phyloP scores from a whole-genome alignment of 176 grass and related monocot genomes.

The Cocos nucifera region DNA sequence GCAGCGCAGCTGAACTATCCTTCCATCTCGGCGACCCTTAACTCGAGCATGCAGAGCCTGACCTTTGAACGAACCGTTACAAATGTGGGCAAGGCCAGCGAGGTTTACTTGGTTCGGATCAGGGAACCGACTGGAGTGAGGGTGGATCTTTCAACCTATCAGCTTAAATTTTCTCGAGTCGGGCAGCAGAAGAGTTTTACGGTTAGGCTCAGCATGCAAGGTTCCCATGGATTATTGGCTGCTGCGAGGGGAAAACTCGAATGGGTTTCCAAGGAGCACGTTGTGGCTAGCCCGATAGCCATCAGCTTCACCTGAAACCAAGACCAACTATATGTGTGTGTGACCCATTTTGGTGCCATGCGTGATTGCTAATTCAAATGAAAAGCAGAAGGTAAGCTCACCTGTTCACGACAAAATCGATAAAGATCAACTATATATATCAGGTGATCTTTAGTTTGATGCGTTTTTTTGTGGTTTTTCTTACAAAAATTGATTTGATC shows the following conservation, averaged over 20 bases:
- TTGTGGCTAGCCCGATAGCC: slow-evolving; percentile 39
- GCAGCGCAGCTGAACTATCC: slow-evolving; percentile 50
- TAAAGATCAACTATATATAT: too few relatives aligned
- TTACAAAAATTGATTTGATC: too few relatives aligned
- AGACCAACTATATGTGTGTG: too few relatives aligned
- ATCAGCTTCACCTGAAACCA: slow-evolving; percentile 7
- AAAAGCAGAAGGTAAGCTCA: too few relatives aligned
- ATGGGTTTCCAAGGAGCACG: slow-evolving; percentile 29
- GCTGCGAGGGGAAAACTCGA: slow-evolving; percentile 17
- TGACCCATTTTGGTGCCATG: too few relatives aligned
- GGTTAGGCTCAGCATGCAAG: slow-evolving; percentile 17
- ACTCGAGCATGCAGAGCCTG: neutral
- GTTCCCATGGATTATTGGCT: neutral
- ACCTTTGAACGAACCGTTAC: slow-evolving; percentile 30
- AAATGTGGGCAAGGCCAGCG: slow-evolving; percentile 30
- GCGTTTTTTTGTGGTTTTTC: too few relatives aligned
- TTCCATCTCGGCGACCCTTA: slow-evolving; percentile 21
- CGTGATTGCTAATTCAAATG: too few relatives aligned
- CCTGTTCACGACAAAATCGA: too few relatives aligned
- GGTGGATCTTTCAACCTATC: slow-evolving; percentile 19
- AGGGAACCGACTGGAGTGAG: slow-evolving; percentile 7
- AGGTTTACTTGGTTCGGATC: slow-evolving; percentile 17
- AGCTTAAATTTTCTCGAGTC: slow-evolving; percentile 25
- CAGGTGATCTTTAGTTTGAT: too few relatives aligned
- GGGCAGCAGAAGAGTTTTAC: slow-evolving; percentile 34